A percentile compares a stretch with the other conserved stretches of the same genome.
Evolutionary conservation across 257 asterid genomes (phyloP).

Genomic region (Solanum virginianum): DNA sequence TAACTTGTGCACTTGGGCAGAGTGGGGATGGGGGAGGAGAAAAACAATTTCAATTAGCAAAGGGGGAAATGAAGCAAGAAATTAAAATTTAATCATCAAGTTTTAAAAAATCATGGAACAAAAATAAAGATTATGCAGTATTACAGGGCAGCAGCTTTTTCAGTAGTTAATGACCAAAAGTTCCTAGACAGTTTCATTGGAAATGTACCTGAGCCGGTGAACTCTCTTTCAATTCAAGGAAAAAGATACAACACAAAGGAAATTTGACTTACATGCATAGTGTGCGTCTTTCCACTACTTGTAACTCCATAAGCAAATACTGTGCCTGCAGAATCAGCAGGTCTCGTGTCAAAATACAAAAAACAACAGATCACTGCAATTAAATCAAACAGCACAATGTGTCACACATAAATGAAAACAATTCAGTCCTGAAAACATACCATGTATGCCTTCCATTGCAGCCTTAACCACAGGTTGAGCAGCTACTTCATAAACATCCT

Average conservation of each 20-base stretch:
- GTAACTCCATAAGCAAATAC: constrained; percentile 99
- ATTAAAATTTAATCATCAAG: neutral
- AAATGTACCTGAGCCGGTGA: neutral
- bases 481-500: constrained; percentile 93
- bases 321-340: constrained; percentile 59
- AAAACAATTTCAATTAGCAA: neutral
- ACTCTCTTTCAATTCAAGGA: neutral
- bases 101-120: neutral
- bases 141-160: neutral
- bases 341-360: neutral
- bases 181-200: neutral
- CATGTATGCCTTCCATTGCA: constrained; percentile 98
- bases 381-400: neutral
- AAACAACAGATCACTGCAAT: neutral
- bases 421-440: constrained; percentile 19
- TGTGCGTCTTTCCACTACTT: constrained; percentile 99
- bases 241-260: neutral
- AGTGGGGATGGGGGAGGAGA: neutral
- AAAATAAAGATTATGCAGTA: neutral
- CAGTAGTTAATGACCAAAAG: neutral
- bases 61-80: neutral
- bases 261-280: constrained; percentile 83
- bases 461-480: constrained; percentile 94
- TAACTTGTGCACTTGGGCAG: neutral
- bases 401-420: neutral